Evolutionary conservation across 2,329 filamentous ascomycete genomes (phyloP), one percentile per base, ranked within the genome.

Genomic region (Pyricularia pennisetigena): DNA sequence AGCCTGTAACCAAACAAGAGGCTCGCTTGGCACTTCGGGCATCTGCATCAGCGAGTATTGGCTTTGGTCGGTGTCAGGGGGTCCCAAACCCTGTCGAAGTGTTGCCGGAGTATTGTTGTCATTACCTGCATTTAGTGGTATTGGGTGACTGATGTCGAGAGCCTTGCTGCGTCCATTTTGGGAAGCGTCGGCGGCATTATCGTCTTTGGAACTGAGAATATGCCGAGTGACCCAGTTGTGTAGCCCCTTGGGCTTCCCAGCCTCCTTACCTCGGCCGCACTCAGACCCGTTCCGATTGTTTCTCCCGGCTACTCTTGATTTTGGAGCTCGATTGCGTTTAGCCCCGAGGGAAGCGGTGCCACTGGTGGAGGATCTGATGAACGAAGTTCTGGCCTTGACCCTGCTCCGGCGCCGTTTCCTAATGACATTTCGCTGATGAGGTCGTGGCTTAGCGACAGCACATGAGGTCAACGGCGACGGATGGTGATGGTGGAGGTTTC

Each of bases 351-450:
- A 64, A 4, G 70, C 72, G 9, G 66, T 68, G 10, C 67, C 71
- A 28, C 72, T 69, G 61, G 69, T 64, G 2, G 70, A 70, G 24
- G 73, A 72, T 30, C 71, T 70, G 29, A 41, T 68, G 26, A 74
- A 74, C 1, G 74, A 75, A 20, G 59, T 29, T 26, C 59, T 30
- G 67, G 79, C 75, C 65, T 78, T 78, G 65, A 78, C 77, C 66
- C 73, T 77, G 67, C 76, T 71, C 29, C 75, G 74, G 67, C 75
- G 74, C 69, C 66, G 67, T 32, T 74, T 77, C 16, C 72, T 75
- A 61, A 76, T 74, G 32, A 78, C 75, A 28, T 75, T 75, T 59
- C 76, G 76, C 71, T 81, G 79, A 59, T 74, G 75, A n/a, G 73
- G 74, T 66, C 76, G 75, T 20, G 77, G 71, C 57, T 71, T 77